Evolutionary conservation across 2,329 filamentous ascomycete genomes (phyloP), one percentile per base, ranked within the genome.

Genomic region (Penicillium capsulatum): DNA sequence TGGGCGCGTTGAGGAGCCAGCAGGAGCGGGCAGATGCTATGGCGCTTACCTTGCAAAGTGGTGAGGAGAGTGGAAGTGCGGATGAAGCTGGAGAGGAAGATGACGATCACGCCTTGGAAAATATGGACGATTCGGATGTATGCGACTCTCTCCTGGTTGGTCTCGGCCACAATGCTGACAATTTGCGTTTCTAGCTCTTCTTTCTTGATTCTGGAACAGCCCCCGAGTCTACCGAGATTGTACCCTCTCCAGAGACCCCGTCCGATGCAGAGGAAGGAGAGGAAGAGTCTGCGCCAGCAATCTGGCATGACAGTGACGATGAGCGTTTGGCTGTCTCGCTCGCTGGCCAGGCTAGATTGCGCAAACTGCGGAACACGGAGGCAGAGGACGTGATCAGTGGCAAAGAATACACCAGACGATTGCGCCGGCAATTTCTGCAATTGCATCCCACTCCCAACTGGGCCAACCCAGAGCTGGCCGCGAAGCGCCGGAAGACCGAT

Each of bases 301-400:
- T 71, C 15, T 98, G 92, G 92, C 81, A 90, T 53, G 92, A 98
- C 62, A 97, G 90, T 64, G 92, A 98, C 56, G 92, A 98, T 59
- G 92, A 97, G 59, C 79, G 86, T 38, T 71, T 96, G 47, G 79
- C 81, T 5, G 76, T 98, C 34, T 97, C 91, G 10, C 75, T 98
- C 27, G 84, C 87, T 3, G 77, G 80, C 17, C 81, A 83, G 31
- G 78, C 81, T 33, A 78, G 86, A 49, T 65, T 96, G 59, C 80
- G 90, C 51, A 97, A 97, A 66, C 72, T 98, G 47, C 79, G 92
- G 45, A 73, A 81, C 35, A 83, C 80, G 2, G 88, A 91, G 58
- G 79, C 77, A 1, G 92, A 98, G 57, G 92, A 98, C 62, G 62
- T 94, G 8, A 79, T 98, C 48, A 87, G 72, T 52, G 92, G 92